Base-by-base conservation (phyloP, 2,329 filamentous ascomycete genomes). In the Monosporascus sp. region DNA sequence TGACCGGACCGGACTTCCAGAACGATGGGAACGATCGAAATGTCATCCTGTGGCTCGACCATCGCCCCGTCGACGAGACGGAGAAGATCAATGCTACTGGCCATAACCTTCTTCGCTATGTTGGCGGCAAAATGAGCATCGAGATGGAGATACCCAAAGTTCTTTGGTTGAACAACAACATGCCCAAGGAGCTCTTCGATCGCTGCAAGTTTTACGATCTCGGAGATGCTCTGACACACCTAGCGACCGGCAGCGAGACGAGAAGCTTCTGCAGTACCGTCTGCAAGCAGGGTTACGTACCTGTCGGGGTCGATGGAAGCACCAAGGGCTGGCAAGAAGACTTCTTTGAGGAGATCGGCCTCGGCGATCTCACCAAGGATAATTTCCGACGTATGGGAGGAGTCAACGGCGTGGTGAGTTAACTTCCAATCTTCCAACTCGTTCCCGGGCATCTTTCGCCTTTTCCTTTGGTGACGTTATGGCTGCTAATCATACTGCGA, bases 131-230 rank as follows among this genome's bases (percentile, higher is more conserved):
- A 70, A 99, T 99, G 94, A 96, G 90, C 69, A 93, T 97, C 60
- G 94, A 99, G 77, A 99, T 99, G 94, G 94, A 99, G 72, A 95
- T 99, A 52, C 94, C 94, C 59, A 99, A 99, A 75, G 90, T 97
- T 1, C 79, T 97, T 54, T 99, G 94, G 94, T 80, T 99, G 67
- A 97, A 97, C 81, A 96, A 96, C 73, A 83, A 97, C 74, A 97
- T 99, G 94, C 88, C 94, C 2, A 80, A 88, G 52, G 89, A 96
- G 64, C 78, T 94, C 17, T 99, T 97, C 65, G 86, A 87, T 52
- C 85, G 87, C 57, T 97, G 92, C 84, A 97, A 96, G 72, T 99
- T 99, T 69, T 99, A 96, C 71, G 94, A 99, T 67, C 74, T 99
- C 65, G 86, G 86, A 1, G 94, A 99, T 72, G 94, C 91, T 14